phyloP scores from a whole-genome alignment of 345 rosid species.

The Chamaenerion angustifolium region DNA sequence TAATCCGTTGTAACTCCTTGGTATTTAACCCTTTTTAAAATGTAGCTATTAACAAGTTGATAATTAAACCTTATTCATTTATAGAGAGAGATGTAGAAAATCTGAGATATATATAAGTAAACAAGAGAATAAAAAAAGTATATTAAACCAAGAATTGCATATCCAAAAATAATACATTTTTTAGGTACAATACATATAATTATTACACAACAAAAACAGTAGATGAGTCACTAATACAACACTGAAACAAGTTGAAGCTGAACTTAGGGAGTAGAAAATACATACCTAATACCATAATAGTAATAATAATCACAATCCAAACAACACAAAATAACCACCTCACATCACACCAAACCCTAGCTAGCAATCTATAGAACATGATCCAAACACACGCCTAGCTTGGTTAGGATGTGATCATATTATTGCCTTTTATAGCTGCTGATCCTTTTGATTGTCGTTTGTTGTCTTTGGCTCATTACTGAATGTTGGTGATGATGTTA shows the following conservation, averaged over 20 bases:
- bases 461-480: slow-evolving; percentile 8
- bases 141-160: background rate
- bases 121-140: background rate
- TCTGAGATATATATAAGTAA: background rate
- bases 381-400: background rate
- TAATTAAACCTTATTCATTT: too few species aligned
- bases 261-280: background rate
- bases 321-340: background rate
- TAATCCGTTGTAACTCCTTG: too few species aligned
- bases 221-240: background rate
- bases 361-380: background rate
- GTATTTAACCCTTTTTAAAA: too few species aligned
- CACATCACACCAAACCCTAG: slow-evolving; percentile 1
- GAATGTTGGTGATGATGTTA: slow-evolving; percentile 15
- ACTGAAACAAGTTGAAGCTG: background rate
- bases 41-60: too few species aligned
- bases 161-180: background rate
- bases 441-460: background rate
- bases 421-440: slow-evolving; percentile 1
- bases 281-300: background rate
- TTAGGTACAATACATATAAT: background rate
- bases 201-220: background rate
- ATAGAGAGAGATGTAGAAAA: too few species aligned
- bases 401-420: too few species aligned
- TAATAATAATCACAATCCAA: background rate